These are phyloP conservation scores for Evansstolkia leycettana DNA, from an alignment of 495 filamentous ascomycete species.

Conservation along the genomic window DNA sequence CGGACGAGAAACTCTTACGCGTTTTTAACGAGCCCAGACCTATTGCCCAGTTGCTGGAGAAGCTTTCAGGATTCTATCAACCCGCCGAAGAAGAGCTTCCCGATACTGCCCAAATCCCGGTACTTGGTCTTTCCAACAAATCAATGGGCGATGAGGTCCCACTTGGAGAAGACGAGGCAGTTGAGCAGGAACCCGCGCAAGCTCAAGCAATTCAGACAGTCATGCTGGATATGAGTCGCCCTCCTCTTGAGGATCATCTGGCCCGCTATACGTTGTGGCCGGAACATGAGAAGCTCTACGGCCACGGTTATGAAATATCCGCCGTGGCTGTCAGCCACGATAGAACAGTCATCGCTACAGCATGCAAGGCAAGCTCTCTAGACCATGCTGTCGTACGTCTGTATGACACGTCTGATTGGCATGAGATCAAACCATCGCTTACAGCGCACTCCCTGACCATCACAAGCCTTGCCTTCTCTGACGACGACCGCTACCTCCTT, in stretches of 20 bases:
- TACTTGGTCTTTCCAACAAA: constrained; percentile 94
- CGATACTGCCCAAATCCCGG: constrained; percentile 85
- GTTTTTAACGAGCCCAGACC: constrained; percentile 87
- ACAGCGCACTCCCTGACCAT: constrained; percentile 75
- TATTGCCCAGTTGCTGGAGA: constrained; percentile 60
- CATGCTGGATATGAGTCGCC: constrained; percentile 41
- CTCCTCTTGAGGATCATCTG: constrained; percentile 81
- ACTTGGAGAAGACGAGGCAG: constrained; percentile 37
- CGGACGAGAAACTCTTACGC: constrained; percentile 91
- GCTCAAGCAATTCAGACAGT: constrained; percentile 10
- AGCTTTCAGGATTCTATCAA: constrained; percentile 48
- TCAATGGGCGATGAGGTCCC: constrained; percentile 47
- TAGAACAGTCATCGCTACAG: constrained; percentile 70
- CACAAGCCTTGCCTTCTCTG: constrained; percentile 64
- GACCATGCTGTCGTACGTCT: constrained; percentile 92
- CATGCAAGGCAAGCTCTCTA: constrained; percentile 80
- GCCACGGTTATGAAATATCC: constrained; percentile 97
- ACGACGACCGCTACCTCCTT: constrained; percentile 59
- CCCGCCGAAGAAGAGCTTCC: constrained; percentile 42
- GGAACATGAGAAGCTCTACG: constrained; percentile 92
- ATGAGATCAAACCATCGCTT: constrained; percentile 73
- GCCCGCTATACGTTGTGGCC: constrained; percentile 90
- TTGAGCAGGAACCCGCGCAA: constrained; percentile 15
- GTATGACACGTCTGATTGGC: constrained; percentile 77
- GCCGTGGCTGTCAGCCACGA: constrained; percentile 71